Evolutionary conservation across 768 basidiomycete genomes (phyloP).

Genomic region (Suillus subluteus): DNA sequence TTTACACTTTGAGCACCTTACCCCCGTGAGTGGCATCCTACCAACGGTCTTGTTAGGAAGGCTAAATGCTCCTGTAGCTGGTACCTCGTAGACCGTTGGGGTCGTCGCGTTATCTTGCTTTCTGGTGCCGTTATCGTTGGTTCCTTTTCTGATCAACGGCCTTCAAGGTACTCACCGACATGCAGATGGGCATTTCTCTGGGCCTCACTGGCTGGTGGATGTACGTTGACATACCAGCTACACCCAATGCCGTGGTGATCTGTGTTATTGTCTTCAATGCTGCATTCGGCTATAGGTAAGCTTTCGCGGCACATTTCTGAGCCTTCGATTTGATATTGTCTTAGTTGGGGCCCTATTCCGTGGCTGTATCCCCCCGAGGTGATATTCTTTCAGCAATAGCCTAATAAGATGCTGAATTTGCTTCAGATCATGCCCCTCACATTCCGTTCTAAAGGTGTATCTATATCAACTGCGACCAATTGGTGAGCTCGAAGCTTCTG

Average conservation of each 20-base stretch:
- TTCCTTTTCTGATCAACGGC: slow-evolving; percentile 17
- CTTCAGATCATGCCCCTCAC: slow-evolving; percentile 84
- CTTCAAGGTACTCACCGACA: slow-evolving; percentile 13
- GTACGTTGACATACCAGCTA: slow-evolving; percentile 84
- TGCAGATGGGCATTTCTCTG: slow-evolving; percentile 80
- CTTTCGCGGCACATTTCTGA: not conserved
- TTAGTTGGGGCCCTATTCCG: slow-evolving; percentile 85
- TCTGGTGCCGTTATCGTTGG: slow-evolving; percentile 81
- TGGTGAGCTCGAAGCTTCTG: slow-evolving; percentile 37
- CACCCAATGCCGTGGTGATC: slow-evolving; percentile 84
- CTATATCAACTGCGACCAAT: slow-evolving; percentile 89
- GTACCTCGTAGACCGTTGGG: slow-evolving; percentile 93
- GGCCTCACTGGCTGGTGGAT: slow-evolving; percentile 91
- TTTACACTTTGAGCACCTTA: slow-evolving; percentile 78
- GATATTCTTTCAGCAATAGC: slow-evolving; percentile 12
- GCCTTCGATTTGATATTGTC: not conserved
- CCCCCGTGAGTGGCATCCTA: slow-evolving; percentile 66
- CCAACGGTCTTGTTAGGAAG: not conserved
- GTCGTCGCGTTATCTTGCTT: slow-evolving; percentile 83
- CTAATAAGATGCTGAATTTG: slow-evolving; percentile 13
- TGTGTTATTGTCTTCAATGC: slow-evolving; percentile 95
- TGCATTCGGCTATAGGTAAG: slow-evolving; percentile 84
- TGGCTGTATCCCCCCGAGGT: slow-evolving; percentile 92
- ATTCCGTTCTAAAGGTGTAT: slow-evolving; percentile 94
- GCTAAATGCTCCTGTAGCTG: slow-evolving; percentile 54